A percentile compares a stretch with the other conserved stretches of the same genome.
phyloP scores from a whole-genome alignment of 75 land plant genomes.

The Cunninghamia lanceolata region DNA sequence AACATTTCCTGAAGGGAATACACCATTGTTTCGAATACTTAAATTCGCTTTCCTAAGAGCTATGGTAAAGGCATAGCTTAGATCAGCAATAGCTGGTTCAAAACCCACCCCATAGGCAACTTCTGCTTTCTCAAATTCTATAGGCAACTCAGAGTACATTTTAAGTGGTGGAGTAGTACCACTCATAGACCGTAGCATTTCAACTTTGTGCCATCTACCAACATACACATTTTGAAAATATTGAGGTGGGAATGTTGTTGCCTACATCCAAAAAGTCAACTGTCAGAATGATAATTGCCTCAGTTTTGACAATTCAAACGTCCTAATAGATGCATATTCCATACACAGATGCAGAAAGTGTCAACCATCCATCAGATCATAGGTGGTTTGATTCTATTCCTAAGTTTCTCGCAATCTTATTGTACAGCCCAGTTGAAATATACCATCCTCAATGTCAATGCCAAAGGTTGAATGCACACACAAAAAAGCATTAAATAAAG shows the following conservation, averaged over 20 bases:
- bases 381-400: neutral
- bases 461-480: neutral
- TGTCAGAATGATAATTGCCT: neutral
- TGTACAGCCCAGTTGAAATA: neutral
- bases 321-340: neutral
- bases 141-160: constrained; percentile 72
- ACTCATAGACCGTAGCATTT: constrained; percentile 87
- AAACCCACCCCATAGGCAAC: constrained; percentile 90
- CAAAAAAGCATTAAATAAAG: neutral
- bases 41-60: constrained; percentile 92
- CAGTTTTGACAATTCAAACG: neutral
- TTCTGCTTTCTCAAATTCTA: constrained; percentile 71
- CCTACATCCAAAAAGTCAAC: constrained; percentile 40
- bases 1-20: constrained; percentile 11
- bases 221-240: constrained; percentile 74
- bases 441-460: neutral
- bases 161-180: constrained; percentile 95
- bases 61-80: constrained; percentile 93
- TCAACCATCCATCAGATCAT: neutral
- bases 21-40: constrained; percentile 43
- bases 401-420: neutral
- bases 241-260: constrained; percentile 94
- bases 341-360: neutral
- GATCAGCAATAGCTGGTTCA: constrained; percentile 92
- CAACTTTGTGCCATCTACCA: constrained; percentile 82